Evolutionary conservation across 2,329 filamentous ascomycete species (phyloP), one percentile per base, ranked within the genome.

Genomic region (Penicillium sp.): DNA sequence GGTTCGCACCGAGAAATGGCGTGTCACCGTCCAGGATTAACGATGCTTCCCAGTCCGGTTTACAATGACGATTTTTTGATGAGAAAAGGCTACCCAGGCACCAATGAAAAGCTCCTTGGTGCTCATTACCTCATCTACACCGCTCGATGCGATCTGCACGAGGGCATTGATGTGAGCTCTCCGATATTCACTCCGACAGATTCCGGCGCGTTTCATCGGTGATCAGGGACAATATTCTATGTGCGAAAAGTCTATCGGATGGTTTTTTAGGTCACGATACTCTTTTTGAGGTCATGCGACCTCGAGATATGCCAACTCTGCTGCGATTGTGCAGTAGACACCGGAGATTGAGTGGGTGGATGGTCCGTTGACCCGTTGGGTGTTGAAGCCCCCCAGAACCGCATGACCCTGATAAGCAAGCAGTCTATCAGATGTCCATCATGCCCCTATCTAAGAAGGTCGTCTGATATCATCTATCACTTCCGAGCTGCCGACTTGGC

Each of bases 1-100:
- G 45, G 53, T 46, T 64, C 61, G 56, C 47, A 49, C 50, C 58
- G 51, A 44, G 16, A 57, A 44, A 22, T 54, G 61, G 56, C 58
- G 59, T 45, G 29, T 33, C 2, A 63, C 62, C 48, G 53, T 37
- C 48, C 44, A 41, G 45, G 37, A 21, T 52, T 46, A 53, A 33
- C 41, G 51, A 55, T 39, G 27, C 31, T 24, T 55, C 27, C 47
- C 48, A 16, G 62, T 50, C 51, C 50, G 26, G 27, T 54, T 64
- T 31, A 8, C 3, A 58, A 63, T 64, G 46, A 57, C 56, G 41
- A n/a, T 21, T 19, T 21, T 19, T 43, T 14, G 14, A 27, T 33
- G n/a, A 7, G 19, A 33, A 48, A 48, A 44, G 41, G 31, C 47
- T 49, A 35, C 27, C 27, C 21, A 24, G 21, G 22, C 48, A 22